A percentile compares a stretch with the other conserved stretches of the same genome.
These are phyloP conservation scores for Ophiostoma novo-ulmi DNA, from an alignment of 2,329 filamentous ascomycete genomes.

Conservation along the genomic window DNA sequence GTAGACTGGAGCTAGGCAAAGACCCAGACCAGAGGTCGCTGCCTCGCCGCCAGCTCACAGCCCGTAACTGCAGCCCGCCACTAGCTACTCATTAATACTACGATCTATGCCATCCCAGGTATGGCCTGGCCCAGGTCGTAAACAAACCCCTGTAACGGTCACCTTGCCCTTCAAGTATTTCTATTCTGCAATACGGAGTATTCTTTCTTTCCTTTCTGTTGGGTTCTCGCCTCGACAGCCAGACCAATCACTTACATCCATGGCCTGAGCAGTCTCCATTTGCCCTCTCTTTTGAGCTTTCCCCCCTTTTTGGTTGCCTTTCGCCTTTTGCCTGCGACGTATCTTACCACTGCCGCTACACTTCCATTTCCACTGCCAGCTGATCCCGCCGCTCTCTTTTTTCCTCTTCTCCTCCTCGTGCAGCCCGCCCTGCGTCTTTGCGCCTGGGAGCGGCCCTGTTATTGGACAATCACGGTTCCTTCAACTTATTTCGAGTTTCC, in stretches of 20 bases:
- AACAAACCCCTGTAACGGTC: conserved; percentile 20
- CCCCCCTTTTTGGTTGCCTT: not conserved
- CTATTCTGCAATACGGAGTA: not conserved
- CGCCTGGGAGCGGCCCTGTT: conserved; percentile 14
- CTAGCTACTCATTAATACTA: not conserved
- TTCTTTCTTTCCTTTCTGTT: not conserved
- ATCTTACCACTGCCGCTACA: not conserved
- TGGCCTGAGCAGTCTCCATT: not conserved
- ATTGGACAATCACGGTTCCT: conserved; percentile 20
- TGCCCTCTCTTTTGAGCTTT: no score
- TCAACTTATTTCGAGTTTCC: not conserved
- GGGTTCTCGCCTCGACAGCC: not conserved
- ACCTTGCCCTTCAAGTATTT: not conserved
- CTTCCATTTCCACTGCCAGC: not conserved
- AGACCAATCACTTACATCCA: not conserved
- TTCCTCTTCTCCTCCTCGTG: conserved; percentile 6
- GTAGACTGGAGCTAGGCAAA: not conserved
- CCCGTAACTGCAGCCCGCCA: not conserved
- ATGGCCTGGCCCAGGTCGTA: conserved; percentile 15
- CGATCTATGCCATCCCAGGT: conserved; percentile 18
- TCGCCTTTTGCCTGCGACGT: not conserved
- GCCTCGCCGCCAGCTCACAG: not conserved
- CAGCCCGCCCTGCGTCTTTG: conserved; percentile 13
- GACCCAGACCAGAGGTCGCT: not conserved
- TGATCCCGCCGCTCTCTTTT: not conserved